phyloP scores from a whole-genome alignment of 2,329 filamentous ascomycete genomes.

The Stemphylium lycopersici region DNA sequence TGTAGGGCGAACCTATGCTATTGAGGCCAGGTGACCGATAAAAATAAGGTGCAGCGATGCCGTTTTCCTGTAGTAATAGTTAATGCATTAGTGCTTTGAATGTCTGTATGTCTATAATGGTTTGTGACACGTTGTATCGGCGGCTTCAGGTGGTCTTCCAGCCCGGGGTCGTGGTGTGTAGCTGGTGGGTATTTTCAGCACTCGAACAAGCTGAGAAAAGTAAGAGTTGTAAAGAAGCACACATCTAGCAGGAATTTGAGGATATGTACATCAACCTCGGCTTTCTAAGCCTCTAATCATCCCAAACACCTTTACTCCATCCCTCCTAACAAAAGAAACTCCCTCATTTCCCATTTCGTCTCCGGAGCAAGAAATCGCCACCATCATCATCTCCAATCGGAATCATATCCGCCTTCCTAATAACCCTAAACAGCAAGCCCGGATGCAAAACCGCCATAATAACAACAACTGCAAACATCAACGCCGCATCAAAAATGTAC shows the following conservation, averaged over 20 bases:
- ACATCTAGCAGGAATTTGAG: too few species aligned
- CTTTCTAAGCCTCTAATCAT: too few species aligned
- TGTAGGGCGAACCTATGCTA: not conserved
- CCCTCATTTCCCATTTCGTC: too few species aligned
- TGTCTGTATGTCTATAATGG: not conserved
- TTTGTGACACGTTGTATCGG: too few species aligned
- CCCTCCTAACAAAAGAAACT: too few species aligned
- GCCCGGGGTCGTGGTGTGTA: not conserved
- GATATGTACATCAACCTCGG: too few species aligned
- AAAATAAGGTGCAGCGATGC: conserved; percentile 9
- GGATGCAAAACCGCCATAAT: conserved; percentile 19
- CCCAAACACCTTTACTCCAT: too few species aligned
- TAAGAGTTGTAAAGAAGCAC: too few species aligned
- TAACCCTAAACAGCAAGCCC: conserved; percentile 15
- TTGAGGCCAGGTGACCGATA: conserved; percentile 7
- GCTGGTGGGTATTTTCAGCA: not conserved
- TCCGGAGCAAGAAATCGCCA: too few species aligned
- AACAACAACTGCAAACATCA: conserved; percentile 19
- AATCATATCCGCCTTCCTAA: conserved; percentile 13
- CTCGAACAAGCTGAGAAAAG: too few species aligned
- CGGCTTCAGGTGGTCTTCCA: too few species aligned
- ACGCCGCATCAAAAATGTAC: conserved; percentile 25
- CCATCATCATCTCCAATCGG: too few species aligned
- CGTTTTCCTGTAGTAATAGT: conserved; percentile 26
- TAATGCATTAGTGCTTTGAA: conserved; percentile 17